Conservation (phyloP, 1,139 yeast genomes). For the Debaryomycetaceae sp. region DNA sequence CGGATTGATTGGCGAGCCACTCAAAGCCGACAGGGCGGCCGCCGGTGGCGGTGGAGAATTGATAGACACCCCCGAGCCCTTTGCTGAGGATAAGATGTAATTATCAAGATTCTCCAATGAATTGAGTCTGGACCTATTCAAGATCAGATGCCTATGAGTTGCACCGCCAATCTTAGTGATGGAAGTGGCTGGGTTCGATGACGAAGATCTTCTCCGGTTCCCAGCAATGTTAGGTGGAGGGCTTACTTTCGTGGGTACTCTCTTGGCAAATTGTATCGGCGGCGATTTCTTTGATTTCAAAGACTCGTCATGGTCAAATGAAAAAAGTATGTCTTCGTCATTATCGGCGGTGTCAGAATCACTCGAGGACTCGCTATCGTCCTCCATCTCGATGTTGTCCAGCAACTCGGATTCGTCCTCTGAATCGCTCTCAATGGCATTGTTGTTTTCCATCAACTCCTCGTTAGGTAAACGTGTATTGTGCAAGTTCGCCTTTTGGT, state of each 20-base stretch:
- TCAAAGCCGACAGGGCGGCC: slow-evolving; percentile 11
- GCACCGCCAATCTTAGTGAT: slow-evolving; percentile 14
- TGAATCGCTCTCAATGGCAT: slow-evolving; percentile 40
- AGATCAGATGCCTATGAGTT: slow-evolving; percentile 27
- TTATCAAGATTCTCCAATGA: slow-evolving; percentile 44
- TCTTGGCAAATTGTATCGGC: slow-evolving; percentile 42
- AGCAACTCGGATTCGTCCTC: slow-evolving; percentile 47
- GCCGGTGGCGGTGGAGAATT: slow-evolving; percentile 36
- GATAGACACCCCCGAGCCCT: slow-evolving; percentile 34
- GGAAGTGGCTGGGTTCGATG: slow-evolving; percentile 16
- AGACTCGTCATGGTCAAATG: slow-evolving; percentile 41
- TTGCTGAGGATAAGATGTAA: slow-evolving; percentile 39
- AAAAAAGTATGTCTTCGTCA: slow-evolving; percentile 28
- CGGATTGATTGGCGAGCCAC: slow-evolving; percentile 21
- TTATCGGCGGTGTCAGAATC: slow-evolving; percentile 16
- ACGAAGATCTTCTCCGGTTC: slow-evolving; percentile 26
- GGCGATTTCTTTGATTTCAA: slow-evolving; percentile 25
- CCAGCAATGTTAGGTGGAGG: slow-evolving; percentile 34
- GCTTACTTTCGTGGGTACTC: slow-evolving; percentile 42
- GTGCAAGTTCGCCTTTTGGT: slow-evolving; percentile 42
- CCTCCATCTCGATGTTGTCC: slow-evolving; percentile 7
- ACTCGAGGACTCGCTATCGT: slow-evolving; percentile 10
- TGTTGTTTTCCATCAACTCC: slow-evolving; percentile 12
- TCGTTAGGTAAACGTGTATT: slow-evolving; percentile 44
- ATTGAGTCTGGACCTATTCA: slow-evolving; percentile 41